Evolutionary conservation across 495 filamentous ascomycete species (phyloP), one percentile per base, ranked within the genome.

Genomic region (Rostrohypoxylon terebratum): DNA sequence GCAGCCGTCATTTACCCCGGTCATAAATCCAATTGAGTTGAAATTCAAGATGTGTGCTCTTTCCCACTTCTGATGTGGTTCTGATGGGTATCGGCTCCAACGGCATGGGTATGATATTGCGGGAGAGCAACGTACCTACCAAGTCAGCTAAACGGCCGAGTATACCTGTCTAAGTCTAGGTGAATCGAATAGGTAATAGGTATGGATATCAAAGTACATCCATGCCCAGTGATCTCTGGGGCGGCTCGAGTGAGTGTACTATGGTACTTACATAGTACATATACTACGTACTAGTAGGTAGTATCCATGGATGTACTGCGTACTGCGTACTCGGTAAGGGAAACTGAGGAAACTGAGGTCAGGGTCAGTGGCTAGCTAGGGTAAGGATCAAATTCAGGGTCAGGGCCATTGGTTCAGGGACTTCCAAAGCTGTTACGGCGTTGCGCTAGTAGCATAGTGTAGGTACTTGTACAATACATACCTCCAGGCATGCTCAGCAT

Each of bases 51-150:
- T 57, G 40, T 31, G 58, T n/a, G 44, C 34, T 36, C 48, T 65
- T 64, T 63, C 50, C 59, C 48, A 63, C 57, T 48, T 33, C 28
- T 28, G 28, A 28, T 28, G 28, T 28, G 28, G 28, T 28, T 42
- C 36, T 55, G 40, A 59, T 57, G 40, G 72, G 20, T 65, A 66
- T 71, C 72, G 68, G 72, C 68, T 65, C 72, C 68, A 68, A 68
- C 72, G 68, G 72, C 72, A 75, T 75, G 72, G 72, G 72, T 68
- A 74, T 74, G 63, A 63, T 58, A 59, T 68, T 75, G 21, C 68
- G 72, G 68, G 63, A 71, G 51, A 64, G 61, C 68, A 68, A 68
- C 59, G 57, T 65, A 59, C 55, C 40, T 54, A 42, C 55, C 55
- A 33, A 66, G 59, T 47, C 50, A 54, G 63, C 62, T 53, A 70